Evolutionary conservation across 495 filamentous ascomycete species (phyloP), one percentile per base, ranked within the genome.

Genomic region (Cercophora samala): DNA sequence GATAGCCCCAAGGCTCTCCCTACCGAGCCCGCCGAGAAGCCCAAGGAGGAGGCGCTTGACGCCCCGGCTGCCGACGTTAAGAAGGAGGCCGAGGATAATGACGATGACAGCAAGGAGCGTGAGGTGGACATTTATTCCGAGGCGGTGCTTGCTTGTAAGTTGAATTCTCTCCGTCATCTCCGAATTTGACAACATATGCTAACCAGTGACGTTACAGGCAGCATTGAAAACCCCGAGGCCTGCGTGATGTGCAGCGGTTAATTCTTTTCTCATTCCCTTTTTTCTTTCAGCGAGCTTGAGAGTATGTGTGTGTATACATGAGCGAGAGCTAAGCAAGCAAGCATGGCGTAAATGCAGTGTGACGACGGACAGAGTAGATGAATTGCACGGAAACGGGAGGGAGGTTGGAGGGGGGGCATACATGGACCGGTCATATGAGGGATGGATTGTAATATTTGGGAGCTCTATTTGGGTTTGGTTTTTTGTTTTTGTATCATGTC

Each of bases 111-210:
- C 76, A 81, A 85, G 64, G 86, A 86, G 65, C 84, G 91, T 5
- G 92, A 97, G 75, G 84, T 83, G 24, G 93, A 97, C 77, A 99
- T 99, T 71, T 99, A 95, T 79, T 92, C 93, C 3, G 90, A 97
- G 71, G 90, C 91, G 64, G 93, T 92, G 25, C 82, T 99, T 77
- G 85, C 88, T 76, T 99, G 95, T 89, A 91, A 83, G 84, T 77
- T 13, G 37, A 17, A 46, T 24, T 9, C 23, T n/a, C 3, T 5
- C 4, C 25, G 59, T 55, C n/a, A 11, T n/a, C 17, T 53, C 46
- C 3, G 21, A 11, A 11, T n/a, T 25, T 9, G 22, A 0, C n/a
- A 26, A 42, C 17, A n/a, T 8, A 23, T 56, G 18, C 53, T 56
- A 56, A 56, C 53, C 19, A 54, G 19, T 52, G n/a, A 58, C 13